These are phyloP conservation scores for Metschnikowia proteae DNA, from an alignment of 805 yeast genomes.

Conservation along the genomic window DNA sequence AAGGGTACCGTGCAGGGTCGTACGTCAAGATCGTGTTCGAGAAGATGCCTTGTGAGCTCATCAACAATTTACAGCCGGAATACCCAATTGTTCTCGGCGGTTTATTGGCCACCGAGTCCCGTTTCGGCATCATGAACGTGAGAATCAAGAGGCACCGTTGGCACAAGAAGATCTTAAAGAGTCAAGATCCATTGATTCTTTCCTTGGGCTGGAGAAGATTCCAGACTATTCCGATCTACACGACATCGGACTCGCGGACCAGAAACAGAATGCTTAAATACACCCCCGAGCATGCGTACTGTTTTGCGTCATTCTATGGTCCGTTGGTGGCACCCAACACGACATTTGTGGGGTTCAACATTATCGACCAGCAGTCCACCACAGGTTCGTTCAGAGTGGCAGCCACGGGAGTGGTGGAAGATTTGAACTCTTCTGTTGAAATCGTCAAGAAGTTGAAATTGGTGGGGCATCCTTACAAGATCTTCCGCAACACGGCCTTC, in stretches of 20 bases:
- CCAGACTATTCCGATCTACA: slow-evolving; percentile 92
- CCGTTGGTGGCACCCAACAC: slow-evolving; percentile 97
- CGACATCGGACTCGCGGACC: slow-evolving; percentile 96
- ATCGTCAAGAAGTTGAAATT: slow-evolving; percentile 93
- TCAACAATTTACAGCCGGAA: slow-evolving; percentile 79
- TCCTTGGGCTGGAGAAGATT: slow-evolving; percentile 98
- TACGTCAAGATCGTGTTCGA: slow-evolving; percentile 88
- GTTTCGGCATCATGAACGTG: slow-evolving; percentile 89
- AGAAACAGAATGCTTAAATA: slow-evolving; percentile 96
- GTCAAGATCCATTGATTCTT: slow-evolving; percentile 90
- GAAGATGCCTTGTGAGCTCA: slow-evolving; percentile 81
- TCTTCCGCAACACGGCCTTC: slow-evolving; percentile 94
- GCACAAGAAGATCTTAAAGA: slow-evolving; percentile 93
- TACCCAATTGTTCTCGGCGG: slow-evolving; percentile 92
- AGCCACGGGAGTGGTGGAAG: slow-evolving; percentile 95
- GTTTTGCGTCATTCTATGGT: slow-evolving; percentile 94
- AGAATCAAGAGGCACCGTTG: slow-evolving; percentile 97
- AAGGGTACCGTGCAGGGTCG: slow-evolving; percentile 91
- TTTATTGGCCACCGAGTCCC: slow-evolving; percentile 79
- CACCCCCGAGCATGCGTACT: slow-evolving; percentile 97
- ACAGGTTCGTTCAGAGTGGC: slow-evolving; percentile 91
- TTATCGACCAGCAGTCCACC: slow-evolving; percentile 77
- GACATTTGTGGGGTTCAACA: slow-evolving; percentile 92
- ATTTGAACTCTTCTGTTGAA: slow-evolving; percentile 83
- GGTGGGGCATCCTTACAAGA: slow-evolving; percentile 91